Base-by-base conservation (phyloP, 345 rosid genomes). In the Salix suchowensis region DNA sequence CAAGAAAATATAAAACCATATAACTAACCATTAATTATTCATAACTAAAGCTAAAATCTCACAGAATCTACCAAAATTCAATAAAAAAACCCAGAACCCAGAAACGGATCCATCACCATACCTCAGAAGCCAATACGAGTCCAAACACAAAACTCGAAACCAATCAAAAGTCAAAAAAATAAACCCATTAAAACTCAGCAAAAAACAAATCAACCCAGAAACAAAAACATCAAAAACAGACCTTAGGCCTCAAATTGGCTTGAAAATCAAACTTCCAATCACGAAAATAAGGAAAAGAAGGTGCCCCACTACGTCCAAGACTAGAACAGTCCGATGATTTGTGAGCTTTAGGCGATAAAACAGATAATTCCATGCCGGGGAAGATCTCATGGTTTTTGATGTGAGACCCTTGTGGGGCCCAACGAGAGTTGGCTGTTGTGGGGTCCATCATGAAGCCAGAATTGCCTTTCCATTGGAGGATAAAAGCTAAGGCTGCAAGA, bases 381-480 rank as follows among this genome's bases (percentile, higher is more conserved):
- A 94, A 94, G 67, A 91, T 87, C 82, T 88, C 92, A 67, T 87
- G 89, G 77, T 81, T 72, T 71, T 86, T 87, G 76, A 83, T 71
- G 73, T 72, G 86, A 50, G 97, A 92, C 24, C 86, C 91, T n/a
- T 80, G 89, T 0, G 97, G 95, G 44, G 91, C 89, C 81, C 91
- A 87, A 52, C 10, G 58, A 52, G 58, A 52, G 19, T 6, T 52
- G 58, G 58, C 58, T 18, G 58, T n/a, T 80, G 88, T 0, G 97
- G 95, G 44, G 90, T 88, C 81, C 91, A 87, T 52, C 58, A 67
- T 21, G 70, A 34, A 34, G 70, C 85, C 86, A 6, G 90, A 70
- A 28, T 81, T 95, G 55, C 97, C 98, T 71, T 91, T 93, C 98
- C 97, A 94, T 85, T 91, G 97, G 81, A 94, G 98, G 78, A 84